Conservation (phyloP, 768 basidiomycete species). For the Tephrocybe sp. region DNA sequence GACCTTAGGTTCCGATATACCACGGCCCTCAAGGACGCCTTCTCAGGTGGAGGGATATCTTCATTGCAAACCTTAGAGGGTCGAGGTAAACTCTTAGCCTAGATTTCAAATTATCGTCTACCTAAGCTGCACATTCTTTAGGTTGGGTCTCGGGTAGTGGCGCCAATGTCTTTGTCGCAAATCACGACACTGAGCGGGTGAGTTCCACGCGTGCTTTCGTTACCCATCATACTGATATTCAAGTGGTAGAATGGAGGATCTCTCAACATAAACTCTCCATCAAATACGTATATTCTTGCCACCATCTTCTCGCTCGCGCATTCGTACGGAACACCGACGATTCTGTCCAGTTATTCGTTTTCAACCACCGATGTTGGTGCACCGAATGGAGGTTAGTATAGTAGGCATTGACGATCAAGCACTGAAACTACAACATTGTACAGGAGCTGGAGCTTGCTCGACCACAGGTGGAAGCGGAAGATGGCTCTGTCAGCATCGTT, state of each 20-base stretch:
- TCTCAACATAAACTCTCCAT: slow-evolving; percentile 57
- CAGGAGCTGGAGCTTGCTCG: slow-evolving; percentile 51
- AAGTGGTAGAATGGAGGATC: slow-evolving; percentile 47
- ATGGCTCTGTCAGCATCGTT: slow-evolving; percentile 70
- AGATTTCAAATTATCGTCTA: neutral
- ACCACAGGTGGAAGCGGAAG: slow-evolving; percentile 52
- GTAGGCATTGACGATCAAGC: neutral
- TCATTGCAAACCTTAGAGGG: slow-evolving; percentile 51
- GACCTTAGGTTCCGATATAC: slow-evolving; percentile 58
- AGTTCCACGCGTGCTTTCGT: slow-evolving; percentile 2
- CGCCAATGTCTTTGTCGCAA: slow-evolving; percentile 67
- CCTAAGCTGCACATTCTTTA: slow-evolving; percentile 18
- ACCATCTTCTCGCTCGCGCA: slow-evolving; percentile 67
- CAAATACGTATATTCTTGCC: slow-evolving; percentile 63
- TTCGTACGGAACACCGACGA: slow-evolving; percentile 63
- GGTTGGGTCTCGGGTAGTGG: slow-evolving; percentile 55
- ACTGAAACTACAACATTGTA: neutral
- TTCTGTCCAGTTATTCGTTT: slow-evolving; percentile 62
- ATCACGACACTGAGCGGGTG: slow-evolving; percentile 71
- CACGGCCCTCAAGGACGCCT: slow-evolving; percentile 47
- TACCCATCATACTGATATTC: neutral
- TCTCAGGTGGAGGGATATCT: slow-evolving; percentile 50
- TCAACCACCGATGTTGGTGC: slow-evolving; percentile 52
- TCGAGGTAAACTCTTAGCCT: no score
- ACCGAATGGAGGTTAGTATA: slow-evolving; percentile 51